Conservation (phyloP, 2,329 filamentous ascomycete genomes). For the Hymenoscyphus fructigenus region DNA sequence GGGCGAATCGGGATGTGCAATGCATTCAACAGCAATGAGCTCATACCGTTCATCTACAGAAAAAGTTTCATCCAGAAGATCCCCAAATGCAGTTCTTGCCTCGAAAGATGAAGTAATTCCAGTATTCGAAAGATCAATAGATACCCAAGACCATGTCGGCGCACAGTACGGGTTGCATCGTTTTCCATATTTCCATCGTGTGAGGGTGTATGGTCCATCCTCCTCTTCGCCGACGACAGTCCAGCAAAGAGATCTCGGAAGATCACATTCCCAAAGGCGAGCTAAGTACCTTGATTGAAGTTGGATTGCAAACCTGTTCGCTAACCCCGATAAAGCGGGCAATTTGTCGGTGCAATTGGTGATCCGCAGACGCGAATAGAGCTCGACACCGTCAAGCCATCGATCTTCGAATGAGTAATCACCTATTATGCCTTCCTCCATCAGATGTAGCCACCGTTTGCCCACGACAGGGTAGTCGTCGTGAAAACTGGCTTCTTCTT, state of each 20-base stretch:
- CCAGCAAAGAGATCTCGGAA: slow-evolving; percentile 5
- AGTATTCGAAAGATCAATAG: background rate
- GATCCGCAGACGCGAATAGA: background rate
- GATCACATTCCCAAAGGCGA: slow-evolving; percentile 6
- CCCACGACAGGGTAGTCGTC: background rate
- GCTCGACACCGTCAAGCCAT: background rate
- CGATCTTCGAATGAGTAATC: background rate
- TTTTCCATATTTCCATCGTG: background rate
- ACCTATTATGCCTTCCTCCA: background rate
- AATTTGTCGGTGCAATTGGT: slow-evolving; percentile 1
- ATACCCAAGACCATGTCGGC: slow-evolving; percentile 13
- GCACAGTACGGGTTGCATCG: slow-evolving; percentile 2
- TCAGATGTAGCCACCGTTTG: background rate
- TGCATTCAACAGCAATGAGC: too few species aligned
- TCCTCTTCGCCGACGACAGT: background rate
- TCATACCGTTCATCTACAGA: too few species aligned
- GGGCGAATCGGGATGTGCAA: too few species aligned
- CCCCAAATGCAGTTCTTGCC: too few species aligned
- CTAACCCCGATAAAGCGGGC: slow-evolving; percentile 10
- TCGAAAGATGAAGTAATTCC: too few species aligned
- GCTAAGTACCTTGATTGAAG: slow-evolving; percentile 1
- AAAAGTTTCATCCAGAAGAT: too few species aligned
- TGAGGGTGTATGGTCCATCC: too few species aligned
- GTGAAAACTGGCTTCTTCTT: background rate
- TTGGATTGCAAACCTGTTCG: background rate